Conservation (phyloP, 2,329 filamentous ascomycete genomes). For the Colletotrichum acutatum region DNA sequence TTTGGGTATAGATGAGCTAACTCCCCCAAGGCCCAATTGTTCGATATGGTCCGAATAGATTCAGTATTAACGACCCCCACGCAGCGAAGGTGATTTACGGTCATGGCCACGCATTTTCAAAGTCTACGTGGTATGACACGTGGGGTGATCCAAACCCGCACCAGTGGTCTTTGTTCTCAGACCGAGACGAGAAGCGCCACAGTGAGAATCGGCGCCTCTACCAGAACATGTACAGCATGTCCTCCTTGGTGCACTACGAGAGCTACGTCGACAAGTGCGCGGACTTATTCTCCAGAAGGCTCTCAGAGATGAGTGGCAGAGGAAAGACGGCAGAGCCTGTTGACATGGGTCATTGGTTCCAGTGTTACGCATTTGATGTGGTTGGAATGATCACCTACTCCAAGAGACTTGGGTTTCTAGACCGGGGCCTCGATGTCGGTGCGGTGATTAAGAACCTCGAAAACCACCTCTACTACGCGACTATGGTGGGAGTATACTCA, state of each 20-base stretch:
- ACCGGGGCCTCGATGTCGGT: constrained; percentile 55
- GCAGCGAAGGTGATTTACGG: constrained; percentile 51
- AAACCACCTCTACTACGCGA: constrained; percentile 52
- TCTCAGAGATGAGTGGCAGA: constrained; percentile 46
- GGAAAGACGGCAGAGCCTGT: constrained; percentile 38
- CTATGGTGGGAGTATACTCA: constrained; percentile 44
- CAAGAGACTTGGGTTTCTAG: constrained; percentile 55
- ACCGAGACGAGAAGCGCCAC: constrained; percentile 48
- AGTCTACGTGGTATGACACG: constrained; percentile 47
- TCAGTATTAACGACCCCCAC: constrained; percentile 53
- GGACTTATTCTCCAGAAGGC: constrained; percentile 49
- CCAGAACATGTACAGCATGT: constrained; percentile 58
- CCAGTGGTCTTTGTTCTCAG: constrained; percentile 43
- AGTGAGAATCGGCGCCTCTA: constrained; percentile 51
- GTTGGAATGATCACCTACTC: constrained; percentile 61
- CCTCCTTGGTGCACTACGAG: constrained; percentile 59
- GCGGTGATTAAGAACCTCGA: constrained; percentile 22
- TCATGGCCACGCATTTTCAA: constrained; percentile 42
- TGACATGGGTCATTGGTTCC: constrained; percentile 55
- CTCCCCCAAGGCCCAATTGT: constrained; percentile 47
- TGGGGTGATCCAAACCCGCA: constrained; percentile 38
- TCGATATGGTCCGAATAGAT: constrained; percentile 58
- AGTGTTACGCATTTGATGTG: constrained; percentile 62
- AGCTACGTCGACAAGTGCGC: constrained; percentile 59
- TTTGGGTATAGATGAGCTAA: too few species aligned